Base-by-base conservation (phyloP, 441 rosid species). In the Arabidopsis lyrata region DNA sequence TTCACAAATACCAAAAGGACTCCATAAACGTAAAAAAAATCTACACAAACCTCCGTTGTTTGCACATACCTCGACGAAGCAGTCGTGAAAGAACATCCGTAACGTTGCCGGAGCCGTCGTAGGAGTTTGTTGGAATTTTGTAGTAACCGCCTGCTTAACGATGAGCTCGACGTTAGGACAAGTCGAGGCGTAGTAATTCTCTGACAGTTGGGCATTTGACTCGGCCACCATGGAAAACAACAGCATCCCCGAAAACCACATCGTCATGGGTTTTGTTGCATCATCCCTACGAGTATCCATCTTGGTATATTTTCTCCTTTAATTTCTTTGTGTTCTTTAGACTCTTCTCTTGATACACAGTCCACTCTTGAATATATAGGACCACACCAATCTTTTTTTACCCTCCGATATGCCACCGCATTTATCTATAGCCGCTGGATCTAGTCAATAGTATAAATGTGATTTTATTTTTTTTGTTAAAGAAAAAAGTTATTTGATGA, bases 71-170 rank as follows among this genome's bases (percentile, higher is more conserved):
- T 68, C 78, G 18, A 86, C 73, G 48, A 88, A 88, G 78, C 94
- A 88, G 54, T 87, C 94, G 47, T 88, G 94, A 79, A 87, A 88
- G 76, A 88, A 87, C 60, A 88, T 73, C 16, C 94, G 84, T 31
- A 88, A 80, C 8, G 91, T 85, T 9, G 82, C 90, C 8, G 94
- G 94, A 59, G 87, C 32, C 10, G 94, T 89, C 41, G 68, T 22
- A 73, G 63, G 50, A n/a, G 84, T 81, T 78, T 87, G 80, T 52
- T 74, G 50, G 61, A 81, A 73, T 77, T 89, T 89, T n/a, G 69
- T 71, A n/a, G 80, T 14, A 8, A 87, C 87, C 13, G 32, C 84
- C 58, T 84, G 84, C 3, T 56, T 42, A 20, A 87, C 91, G 27
- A 87, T 81, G 34, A 59, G 27, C 60, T 89, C 88, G 8, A 87